These are phyloP conservation scores for Middelhovenomyces tepae DNA, from an alignment of 805 yeast genomes.

Conservation along the genomic window DNA sequence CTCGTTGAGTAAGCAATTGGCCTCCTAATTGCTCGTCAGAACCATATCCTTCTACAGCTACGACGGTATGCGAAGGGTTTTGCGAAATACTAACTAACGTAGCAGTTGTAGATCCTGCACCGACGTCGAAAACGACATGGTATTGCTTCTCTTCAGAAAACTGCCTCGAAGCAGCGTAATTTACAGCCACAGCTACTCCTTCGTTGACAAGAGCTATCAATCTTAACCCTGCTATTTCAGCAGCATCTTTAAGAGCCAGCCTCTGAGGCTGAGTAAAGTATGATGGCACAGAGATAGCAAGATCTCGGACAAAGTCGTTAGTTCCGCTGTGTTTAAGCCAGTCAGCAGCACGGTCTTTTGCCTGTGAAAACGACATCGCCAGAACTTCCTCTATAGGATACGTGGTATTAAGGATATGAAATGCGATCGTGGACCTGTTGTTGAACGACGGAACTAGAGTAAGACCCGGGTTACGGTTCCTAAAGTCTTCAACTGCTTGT, in stretches of 20 bases:
- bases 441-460: slow-evolving; percentile 33
- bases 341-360: slow-evolving; percentile 53
- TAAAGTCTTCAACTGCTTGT: slow-evolving; percentile 38
- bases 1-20: slow-evolving; percentile 53
- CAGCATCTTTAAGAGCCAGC: slow-evolving; percentile 62
- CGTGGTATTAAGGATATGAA: slow-evolving; percentile 40
- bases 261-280: slow-evolving; percentile 58
- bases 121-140: slow-evolving; percentile 79
- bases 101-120: slow-evolving; percentile 85
- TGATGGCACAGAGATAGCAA: slow-evolving; percentile 73
- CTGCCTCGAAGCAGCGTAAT: slow-evolving; percentile 56
- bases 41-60: slow-evolving; percentile 68
- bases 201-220: slow-evolving; percentile 72
- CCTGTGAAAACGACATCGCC: slow-evolving; percentile 72
- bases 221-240: slow-evolving; percentile 56
- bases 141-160: slow-evolving; percentile 41
- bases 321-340: slow-evolving; percentile 40
- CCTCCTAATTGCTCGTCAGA: slow-evolving; percentile 69
- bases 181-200: slow-evolving; percentile 84
- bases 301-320: slow-evolving; percentile 43
- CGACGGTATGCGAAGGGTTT: slow-evolving; percentile 23
- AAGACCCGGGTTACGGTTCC: slow-evolving; percentile 52
- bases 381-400: slow-evolving; percentile 67
- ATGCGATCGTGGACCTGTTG: slow-evolving; percentile 48
- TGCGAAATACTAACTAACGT: slow-evolving; percentile 64